Evolutionary conservation across 163 green algal genomes (phyloP).

Genomic region (Chlorella variabilis): DNA sequence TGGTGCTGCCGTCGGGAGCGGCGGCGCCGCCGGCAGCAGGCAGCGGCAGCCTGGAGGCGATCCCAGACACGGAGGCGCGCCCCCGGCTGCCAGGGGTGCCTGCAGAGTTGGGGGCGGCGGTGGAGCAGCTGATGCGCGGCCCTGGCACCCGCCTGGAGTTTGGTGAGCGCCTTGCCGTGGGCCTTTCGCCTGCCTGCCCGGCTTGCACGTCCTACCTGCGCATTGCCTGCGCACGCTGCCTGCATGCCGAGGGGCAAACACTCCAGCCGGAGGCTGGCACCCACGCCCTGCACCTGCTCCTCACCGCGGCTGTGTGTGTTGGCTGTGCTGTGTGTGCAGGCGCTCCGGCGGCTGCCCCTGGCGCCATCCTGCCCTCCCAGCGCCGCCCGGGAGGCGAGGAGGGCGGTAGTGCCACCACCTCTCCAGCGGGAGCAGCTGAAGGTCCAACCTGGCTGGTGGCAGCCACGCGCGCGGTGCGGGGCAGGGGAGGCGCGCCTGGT

Average conservation of each 20-base stretch:
- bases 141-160: neutral
- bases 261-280: too few species aligned
- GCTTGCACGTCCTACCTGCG: too few species aligned
- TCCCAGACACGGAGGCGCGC: constrained; percentile 17
- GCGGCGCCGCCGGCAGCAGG: neutral
- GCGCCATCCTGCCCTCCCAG: constrained; percentile 21
- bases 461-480: neutral
- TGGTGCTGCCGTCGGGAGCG: neutral
- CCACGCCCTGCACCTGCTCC: too few species aligned
- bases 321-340: too few species aligned
- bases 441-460: constrained; percentile 12
- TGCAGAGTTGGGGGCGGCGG: too few species aligned
- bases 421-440: neutral
- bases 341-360: neutral
- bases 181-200: neutral
- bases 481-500: neutral
- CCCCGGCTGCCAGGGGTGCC: neutral
- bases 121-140: neutral
- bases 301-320: neutral
- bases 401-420: neutral
- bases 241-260: too few species aligned
- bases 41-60: neutral
- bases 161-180: neutral
- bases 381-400: neutral
- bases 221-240: too few species aligned